Evolutionary conservation across 176 grass and related monocot species (phyloP).

Genomic region (Phoenix roebelenii): DNA sequence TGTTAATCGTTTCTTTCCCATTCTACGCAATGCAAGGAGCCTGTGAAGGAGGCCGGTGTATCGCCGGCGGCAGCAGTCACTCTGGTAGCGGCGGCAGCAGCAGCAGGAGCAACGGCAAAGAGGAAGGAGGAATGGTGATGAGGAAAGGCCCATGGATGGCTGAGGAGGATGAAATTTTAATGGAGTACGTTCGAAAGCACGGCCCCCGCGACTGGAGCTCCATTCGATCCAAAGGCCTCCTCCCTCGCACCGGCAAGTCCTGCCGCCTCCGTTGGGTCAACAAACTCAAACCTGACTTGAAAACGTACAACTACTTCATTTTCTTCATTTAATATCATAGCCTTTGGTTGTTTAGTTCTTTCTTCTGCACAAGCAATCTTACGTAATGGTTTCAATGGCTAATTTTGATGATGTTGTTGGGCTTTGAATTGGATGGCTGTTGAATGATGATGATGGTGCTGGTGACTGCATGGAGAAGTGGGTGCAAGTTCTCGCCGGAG

Average conservation of each 20-base stretch:
- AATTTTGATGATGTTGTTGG: neutral
- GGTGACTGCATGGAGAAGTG: constrained; percentile 5
- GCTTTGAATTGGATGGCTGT: no score
- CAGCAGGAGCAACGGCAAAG: neutral
- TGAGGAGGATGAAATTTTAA: constrained; percentile 65
- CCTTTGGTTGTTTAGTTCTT: no score
- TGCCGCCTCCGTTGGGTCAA: constrained; percentile 94
- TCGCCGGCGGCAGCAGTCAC: neutral
- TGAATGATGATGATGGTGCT: no score
- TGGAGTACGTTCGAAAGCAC: constrained; percentile 52
- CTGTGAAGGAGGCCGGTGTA: neutral
- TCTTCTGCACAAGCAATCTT: no score
- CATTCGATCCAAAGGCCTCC: constrained; percentile 77
- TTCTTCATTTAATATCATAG: no score
- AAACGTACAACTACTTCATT: constrained; percentile 30
- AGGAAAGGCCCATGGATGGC: constrained; percentile 56
- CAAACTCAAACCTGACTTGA: constrained; percentile 73
- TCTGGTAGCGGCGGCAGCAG: neutral
- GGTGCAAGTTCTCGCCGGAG: constrained; percentile 59
- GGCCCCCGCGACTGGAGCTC: constrained; percentile 77
- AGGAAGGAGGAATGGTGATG: constrained; percentile 18
- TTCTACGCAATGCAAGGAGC: neutral
- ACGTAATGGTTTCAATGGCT: neutral
- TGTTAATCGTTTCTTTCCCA: neutral
- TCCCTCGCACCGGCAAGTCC: constrained; percentile 84